Evolutionary conservation across 2,329 filamentous ascomycete genomes (phyloP).

Genomic region (Colletotrichum neosansevieriae): DNA sequence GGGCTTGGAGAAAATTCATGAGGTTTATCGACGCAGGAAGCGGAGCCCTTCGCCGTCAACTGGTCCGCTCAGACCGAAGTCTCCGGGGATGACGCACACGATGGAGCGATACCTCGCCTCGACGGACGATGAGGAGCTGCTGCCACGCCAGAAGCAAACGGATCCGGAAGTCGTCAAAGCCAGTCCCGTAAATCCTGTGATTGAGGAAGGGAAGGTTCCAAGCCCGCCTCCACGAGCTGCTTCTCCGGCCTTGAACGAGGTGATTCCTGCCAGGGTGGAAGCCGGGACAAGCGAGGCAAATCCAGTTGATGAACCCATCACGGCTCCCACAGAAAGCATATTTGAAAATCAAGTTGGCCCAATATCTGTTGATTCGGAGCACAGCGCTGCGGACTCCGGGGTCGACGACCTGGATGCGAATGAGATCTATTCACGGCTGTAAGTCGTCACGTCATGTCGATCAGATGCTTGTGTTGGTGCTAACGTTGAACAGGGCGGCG

Average conservation of each 20-base stretch:
- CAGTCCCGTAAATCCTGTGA: not conserved
- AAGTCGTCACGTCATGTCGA: not conserved
- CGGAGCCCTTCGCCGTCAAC: not conserved
- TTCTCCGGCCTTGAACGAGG: not conserved
- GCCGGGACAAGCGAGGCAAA: no score
- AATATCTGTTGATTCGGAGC: conserved; percentile 10
- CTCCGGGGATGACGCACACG: not conserved
- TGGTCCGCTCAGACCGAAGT: not conserved
- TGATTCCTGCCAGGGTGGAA: no score
- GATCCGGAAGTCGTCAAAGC: not conserved
- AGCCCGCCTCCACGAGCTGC: not conserved
- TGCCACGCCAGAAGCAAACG: not conserved
- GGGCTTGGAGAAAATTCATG: not conserved
- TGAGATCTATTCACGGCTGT: conserved; percentile 8
- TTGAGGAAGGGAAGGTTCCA: not conserved
- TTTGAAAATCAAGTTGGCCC: not conserved
- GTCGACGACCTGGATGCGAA: conserved; percentile 16
- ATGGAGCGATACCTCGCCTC: conserved; percentile 24
- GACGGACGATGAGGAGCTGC: not conserved
- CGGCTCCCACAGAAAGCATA: not conserved
- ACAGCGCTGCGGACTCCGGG: conserved; percentile 13
- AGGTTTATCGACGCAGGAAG: not conserved
- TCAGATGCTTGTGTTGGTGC: not conserved
- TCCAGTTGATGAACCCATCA: no score
- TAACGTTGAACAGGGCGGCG: conserved; percentile 9